A percentile compares a stretch with the other conserved stretches of the same genome.
Evolutionary conservation across 805 yeast species (phyloP).

Genomic region (Millerozyma miso): DNA sequence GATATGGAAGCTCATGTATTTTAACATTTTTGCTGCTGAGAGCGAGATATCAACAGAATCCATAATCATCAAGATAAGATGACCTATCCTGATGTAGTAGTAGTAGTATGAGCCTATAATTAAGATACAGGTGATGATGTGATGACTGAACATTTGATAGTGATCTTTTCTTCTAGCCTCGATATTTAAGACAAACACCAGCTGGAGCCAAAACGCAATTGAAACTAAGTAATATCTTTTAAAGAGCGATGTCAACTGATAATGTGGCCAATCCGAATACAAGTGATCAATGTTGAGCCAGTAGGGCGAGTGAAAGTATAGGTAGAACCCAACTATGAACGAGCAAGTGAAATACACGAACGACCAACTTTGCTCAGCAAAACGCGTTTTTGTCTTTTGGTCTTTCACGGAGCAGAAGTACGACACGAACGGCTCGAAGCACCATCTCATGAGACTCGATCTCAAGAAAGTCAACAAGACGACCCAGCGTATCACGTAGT

Average conservation of each 20-base stretch:
- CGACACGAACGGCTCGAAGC: conserved; percentile 55
- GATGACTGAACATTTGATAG: conserved; percentile 83
- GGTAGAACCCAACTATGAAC: conserved; percentile 51
- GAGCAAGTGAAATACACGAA: conserved; percentile 54
- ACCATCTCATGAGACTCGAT: conserved; percentile 53
- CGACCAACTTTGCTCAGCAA: conserved; percentile 87
- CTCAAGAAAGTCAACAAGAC: conserved; percentile 56
- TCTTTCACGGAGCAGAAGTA: conserved; percentile 38
- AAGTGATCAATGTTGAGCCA: conserved; percentile 53
- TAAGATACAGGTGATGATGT: conserved; percentile 69
- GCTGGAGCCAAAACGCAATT: conserved; percentile 78
- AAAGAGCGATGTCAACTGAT: conserved; percentile 45
- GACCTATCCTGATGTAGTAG: conserved; percentile 74
- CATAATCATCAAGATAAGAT: conserved; percentile 73
- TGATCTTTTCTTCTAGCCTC: conserved; percentile 82
- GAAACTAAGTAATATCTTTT: conserved; percentile 71
- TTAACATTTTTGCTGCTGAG: conserved; percentile 70
- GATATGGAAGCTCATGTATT: conserved; percentile 58
- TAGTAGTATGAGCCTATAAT: conserved; percentile 68
- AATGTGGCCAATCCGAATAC: conserved; percentile 74
- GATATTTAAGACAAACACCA: conserved; percentile 67
- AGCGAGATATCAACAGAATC: conserved; percentile 76
- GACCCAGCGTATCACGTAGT: conserved; percentile 51
- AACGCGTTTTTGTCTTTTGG: conserved; percentile 56
- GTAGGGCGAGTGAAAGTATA: conserved; percentile 58